Evolutionary conservation across 139 green algal genomes (phyloP).

Genomic region (Chlorella ohadii): DNA sequence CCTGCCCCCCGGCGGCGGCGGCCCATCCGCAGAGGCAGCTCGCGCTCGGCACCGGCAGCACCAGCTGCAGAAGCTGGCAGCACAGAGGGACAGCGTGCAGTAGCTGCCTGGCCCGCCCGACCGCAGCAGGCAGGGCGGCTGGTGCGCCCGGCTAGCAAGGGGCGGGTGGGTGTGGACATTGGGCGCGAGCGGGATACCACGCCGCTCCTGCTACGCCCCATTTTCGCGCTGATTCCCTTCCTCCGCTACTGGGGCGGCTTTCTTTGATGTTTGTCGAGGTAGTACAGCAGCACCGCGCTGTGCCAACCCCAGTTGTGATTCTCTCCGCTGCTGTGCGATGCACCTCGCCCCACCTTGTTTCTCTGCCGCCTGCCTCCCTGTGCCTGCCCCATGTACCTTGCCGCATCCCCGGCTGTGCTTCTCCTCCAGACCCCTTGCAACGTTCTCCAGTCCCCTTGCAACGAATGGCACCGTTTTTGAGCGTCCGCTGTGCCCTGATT

Average conservation of each 20-base stretch:
- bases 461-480: too few relatives aligned
- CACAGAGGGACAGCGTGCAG: not conserved
- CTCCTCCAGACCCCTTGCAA: not conserved
- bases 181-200: not conserved
- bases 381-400: not conserved
- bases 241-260: constrained; percentile 43
- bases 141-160: not conserved
- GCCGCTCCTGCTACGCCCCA: not conserved
- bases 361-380: too few relatives aligned
- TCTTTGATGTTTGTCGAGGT: not conserved
- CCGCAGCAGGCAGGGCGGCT: not conserved
- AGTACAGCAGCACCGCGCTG: not conserved
- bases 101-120: not conserved
- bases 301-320: not conserved
- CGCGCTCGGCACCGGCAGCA: not conserved
- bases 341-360: not conserved
- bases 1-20: not conserved
- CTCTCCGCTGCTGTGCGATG: not conserved
- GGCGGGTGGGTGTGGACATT: not conserved
- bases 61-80: not conserved
- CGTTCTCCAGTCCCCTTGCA: too few relatives aligned
- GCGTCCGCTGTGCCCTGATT: too few relatives aligned
- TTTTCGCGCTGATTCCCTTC: constrained; percentile 35
- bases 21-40: not conserved
- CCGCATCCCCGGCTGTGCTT: not conserved